Evolutionary conservation across 495 filamentous ascomycete species (phyloP).

Genomic region (Tuber calosporum): DNA sequence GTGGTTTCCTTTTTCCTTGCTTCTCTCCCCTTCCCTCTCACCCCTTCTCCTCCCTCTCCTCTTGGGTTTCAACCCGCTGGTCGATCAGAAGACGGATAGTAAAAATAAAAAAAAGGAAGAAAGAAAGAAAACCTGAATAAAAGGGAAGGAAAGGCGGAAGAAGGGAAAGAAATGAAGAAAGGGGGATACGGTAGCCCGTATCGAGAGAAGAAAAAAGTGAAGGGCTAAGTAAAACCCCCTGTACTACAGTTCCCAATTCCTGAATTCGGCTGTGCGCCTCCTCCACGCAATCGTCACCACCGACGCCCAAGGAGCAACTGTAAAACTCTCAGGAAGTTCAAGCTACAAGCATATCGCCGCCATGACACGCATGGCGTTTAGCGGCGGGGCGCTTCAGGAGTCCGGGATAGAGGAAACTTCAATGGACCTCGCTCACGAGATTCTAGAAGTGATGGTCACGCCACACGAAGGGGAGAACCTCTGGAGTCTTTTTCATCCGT

Average conservation of each 20-base stretch:
- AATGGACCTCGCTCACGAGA: conserved; percentile 56
- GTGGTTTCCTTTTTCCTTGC: conserved; percentile 8
- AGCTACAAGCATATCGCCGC: conserved; percentile 59
- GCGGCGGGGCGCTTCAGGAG: conserved; percentile 56
- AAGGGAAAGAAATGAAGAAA: not conserved
- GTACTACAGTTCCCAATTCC: conserved; percentile 44
- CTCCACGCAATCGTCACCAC: conserved; percentile 54
- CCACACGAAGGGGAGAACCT: conserved; percentile 65
- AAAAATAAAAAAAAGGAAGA: not conserved
- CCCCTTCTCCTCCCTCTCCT: not conserved
- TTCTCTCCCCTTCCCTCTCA: not conserved
- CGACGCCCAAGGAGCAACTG: conserved; percentile 48
- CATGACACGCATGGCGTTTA: conserved; percentile 62
- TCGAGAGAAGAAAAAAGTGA: not conserved
- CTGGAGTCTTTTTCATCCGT: conserved; percentile 48
- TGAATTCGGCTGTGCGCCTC: conserved; percentile 58
- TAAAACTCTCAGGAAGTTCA: conserved; percentile 52
- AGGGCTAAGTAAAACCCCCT: not conserved
- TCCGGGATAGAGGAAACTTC: conserved; percentile 60
- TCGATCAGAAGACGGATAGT: conserved; percentile 11
- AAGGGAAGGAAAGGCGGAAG: conserved; percentile 7
- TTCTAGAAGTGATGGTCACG: conserved; percentile 59
- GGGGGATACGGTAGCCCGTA: not conserved
- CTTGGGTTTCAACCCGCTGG: not conserved
- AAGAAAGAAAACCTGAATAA: conserved; percentile 5